Evolutionary conservation across 352 stramenopile species (phyloP).

Genomic region (Peronospora belbahrii): DNA sequence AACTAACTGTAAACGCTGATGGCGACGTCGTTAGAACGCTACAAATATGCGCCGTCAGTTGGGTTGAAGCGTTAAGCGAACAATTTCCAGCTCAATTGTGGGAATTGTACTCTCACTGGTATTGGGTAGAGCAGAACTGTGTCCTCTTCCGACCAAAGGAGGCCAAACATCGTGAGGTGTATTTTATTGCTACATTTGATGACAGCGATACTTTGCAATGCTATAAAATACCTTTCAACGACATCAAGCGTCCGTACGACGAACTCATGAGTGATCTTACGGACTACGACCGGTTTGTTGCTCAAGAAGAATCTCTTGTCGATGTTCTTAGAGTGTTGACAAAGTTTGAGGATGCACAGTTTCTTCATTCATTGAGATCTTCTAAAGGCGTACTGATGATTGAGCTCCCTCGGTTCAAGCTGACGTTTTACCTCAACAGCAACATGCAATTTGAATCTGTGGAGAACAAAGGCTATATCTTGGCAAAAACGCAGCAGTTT

Average conservation of each 20-base stretch:
- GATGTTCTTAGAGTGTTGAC: conserved; percentile 10
- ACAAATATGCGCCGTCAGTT: conserved; percentile 25
- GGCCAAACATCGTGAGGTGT: conserved; percentile 11
- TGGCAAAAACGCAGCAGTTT: conserved; percentile 33
- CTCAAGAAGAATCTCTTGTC: conserved; percentile 2
- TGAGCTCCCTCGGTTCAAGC: conserved; percentile 32
- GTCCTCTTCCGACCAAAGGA: conserved; percentile 28
- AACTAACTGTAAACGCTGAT: conserved; percentile 11
- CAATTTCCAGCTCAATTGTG: conserved; percentile 23
- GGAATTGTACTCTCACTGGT: conserved; percentile 41
- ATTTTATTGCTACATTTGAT: conserved; percentile 20
- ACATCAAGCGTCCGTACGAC: conserved; percentile 12
- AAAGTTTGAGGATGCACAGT: conserved; percentile 38
- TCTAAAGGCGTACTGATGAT: conserved; percentile 18
- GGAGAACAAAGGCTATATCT: conserved; percentile 33
- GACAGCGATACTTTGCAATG: conserved; percentile 9
- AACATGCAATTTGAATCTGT: conserved; percentile 19
- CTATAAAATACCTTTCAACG: conserved; percentile 27
- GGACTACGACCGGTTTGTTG: conserved; percentile 24
- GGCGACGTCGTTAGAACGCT: conserved; percentile 13
- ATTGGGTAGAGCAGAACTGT: conserved; percentile 33
- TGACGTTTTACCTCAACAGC: conserved; percentile 28
- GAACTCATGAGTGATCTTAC: conserved; percentile 6
- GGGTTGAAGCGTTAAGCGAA: conserved; percentile 16
- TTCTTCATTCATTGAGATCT: conserved; percentile 28